Conservation (phyloP, 108 stramenopile genomes). For the Nitzschia inconspicua region DNA sequence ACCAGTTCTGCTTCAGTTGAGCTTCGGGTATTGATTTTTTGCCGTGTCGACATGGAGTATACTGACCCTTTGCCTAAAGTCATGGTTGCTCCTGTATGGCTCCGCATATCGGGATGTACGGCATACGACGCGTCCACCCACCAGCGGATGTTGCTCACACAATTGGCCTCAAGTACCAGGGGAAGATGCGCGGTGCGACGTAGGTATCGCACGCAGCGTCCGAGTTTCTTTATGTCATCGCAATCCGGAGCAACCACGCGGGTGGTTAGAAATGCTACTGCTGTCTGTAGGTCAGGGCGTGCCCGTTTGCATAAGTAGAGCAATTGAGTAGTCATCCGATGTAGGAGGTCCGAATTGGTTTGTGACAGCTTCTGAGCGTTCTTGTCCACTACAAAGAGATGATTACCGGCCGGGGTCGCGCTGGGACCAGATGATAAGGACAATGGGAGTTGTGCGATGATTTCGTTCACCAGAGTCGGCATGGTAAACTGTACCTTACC, state of each 20-base stretch:
- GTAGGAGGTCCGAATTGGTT: neutral
- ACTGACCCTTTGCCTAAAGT: conserved; percentile 26
- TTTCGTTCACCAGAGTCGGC: conserved; percentile 7
- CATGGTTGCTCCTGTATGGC: conserved; percentile 38
- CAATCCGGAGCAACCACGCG: conserved; percentile 32
- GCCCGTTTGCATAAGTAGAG: conserved; percentile 36
- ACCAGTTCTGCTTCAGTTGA: conserved; percentile 41
- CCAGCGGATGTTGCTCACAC: conserved; percentile 5
- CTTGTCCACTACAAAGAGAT: conserved; percentile 34
- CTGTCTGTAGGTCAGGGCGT: conserved; percentile 33
- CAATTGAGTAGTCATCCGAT: conserved; percentile 16
- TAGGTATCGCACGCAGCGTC: conserved; percentile 39
- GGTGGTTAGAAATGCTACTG: conserved; percentile 47
- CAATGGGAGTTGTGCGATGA: neutral
- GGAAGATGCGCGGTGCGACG: conserved; percentile 19
- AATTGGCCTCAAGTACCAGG: conserved; percentile 15
- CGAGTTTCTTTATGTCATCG: conserved; percentile 48
- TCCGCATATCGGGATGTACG: conserved; percentile 28
- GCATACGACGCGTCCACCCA: conserved; percentile 30
- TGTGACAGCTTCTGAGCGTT: neutral
- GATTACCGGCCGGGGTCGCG: conserved; percentile 25
- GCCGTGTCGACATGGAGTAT: conserved; percentile 20
- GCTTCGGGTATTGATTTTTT: conserved; percentile 42
- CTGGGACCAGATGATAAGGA: neutral
- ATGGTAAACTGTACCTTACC: conserved; percentile 19